These are phyloP conservation scores for Dictyostelium citrinum DNA, from an alignment of 78 protist genomes.

Conservation along the genomic window DNA sequence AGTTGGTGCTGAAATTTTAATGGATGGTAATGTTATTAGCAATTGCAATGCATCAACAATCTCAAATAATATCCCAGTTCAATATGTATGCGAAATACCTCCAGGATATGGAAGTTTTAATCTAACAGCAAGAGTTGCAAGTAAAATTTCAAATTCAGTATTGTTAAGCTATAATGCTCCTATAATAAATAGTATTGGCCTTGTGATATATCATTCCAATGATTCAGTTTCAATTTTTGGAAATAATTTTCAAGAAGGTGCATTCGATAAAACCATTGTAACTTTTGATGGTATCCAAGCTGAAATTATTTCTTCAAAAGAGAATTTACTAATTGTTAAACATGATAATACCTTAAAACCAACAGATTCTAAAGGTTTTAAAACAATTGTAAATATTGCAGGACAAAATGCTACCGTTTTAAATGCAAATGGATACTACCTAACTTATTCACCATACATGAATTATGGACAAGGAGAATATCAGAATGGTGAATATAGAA, in stretches of 20 bases:
- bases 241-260: not conserved
- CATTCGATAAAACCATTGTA: not conserved
- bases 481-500: not conserved
- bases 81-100: not conserved
- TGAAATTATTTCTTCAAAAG: not conserved
- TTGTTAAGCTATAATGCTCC: not conserved
- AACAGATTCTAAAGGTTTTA: not conserved
- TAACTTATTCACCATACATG: not conserved
- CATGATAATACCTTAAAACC: not conserved
- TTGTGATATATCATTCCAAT: not conserved
- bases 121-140: not conserved
- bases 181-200: no score
- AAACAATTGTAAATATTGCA: not conserved
- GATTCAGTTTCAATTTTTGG: not conserved
- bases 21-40: not conserved
- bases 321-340: not conserved
- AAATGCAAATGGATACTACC: no score
- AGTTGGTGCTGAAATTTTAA: not conserved
- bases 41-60: not conserved
- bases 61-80: not conserved
- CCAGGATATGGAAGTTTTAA: not conserved
- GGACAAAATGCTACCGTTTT: not conserved
- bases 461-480: not conserved
- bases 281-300: not conserved
- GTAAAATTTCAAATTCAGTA: not conserved